Base-by-base conservation (phyloP, 805 yeast species). In the Huiozyma sinensis region DNA sequence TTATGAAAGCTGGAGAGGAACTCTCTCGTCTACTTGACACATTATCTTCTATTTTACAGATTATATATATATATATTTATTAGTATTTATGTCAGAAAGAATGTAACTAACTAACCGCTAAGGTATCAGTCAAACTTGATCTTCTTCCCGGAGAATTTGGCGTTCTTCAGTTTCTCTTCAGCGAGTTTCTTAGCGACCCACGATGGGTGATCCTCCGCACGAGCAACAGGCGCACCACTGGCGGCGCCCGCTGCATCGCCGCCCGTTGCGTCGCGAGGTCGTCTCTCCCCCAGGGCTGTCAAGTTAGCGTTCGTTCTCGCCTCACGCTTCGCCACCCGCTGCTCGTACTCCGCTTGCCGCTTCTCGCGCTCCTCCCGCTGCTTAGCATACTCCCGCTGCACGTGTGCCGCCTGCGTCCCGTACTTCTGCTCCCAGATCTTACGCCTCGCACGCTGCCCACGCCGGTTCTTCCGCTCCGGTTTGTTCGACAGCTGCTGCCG, bases 381-480 rank as follows among this genome's bases (percentile, higher is more conserved):
- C 36, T 79, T 71, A 40, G 72, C 77, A n/a, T 70, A 64, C 53
- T 84, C 84, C 51, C 79, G 74, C 56, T 76, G 70, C 27, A 89
- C 74, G 61, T 92, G 98, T 45, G 77, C 80, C n/a, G 98, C 98
- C 28, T 70, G 67, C 13, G 63, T 62, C 28, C 97, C 97, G 59
- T 71, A 92, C 62, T 92, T 90, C 65, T 75, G 69, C 59, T 88
- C 98, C 97, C 97, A 92, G 42, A 92, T 87, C 70, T 84, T 83
- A 62, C 90, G 92, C 67, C 98, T 79, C 1, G 97, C 98, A 47
- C 97, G 73, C 68, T 92, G 98, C 28, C 98, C 98, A 63, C 97
- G 78, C 66, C 98, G 74, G 63, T 92, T 92, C 55, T 88, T 87
- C 50, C 90, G 75, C 48, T 63, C 66, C 13, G 70, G 72, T 29